Evolutionary conservation across 164 flowering plant genomes (phyloP), one percentile per base, ranked within the genome.

Genomic region (Vitis rotundifolia): DNA sequence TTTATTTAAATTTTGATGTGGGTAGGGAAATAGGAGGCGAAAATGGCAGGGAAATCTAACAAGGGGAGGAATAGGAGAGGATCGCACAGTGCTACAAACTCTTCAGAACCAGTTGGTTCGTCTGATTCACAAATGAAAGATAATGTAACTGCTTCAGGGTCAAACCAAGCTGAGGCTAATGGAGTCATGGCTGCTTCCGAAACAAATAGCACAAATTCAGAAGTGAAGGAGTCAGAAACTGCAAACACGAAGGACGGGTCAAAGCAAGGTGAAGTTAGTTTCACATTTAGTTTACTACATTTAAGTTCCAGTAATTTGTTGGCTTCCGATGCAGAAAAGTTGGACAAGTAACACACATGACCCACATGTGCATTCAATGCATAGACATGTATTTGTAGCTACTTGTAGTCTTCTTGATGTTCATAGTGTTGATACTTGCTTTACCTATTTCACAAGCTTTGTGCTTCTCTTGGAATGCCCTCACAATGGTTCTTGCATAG

Each of bases 31-130:
- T n/a, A 58, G 68, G 70, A 6, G 66, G 73, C 65, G 54, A 10
- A 67, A 63, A 91, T 94, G 97, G 98, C 97, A 1, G 97, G 98
- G 52, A 94, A 91, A 52, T 91, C 97, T 7, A 88, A 80, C 76
- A 89, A 72, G 72, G 85, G 83, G 60, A 89, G 76, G 80, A 85
- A 84, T 15, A 71, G 82, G 75, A 89, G 68, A 77, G 92, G 60
- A 13, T 65, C 88, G 0, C 80, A 76, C 57, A 78, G 12, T 71
- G 73, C 88, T 68, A 29, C 80, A 1, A 80, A 67, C 68, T 60
- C 88, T 66, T 51, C 80, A 0, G 90, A 75, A 16, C 64, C 71
- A 31, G 69, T 52, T 10, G 79, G 68, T n/a, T 44, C 82, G 15
- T 18, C 83, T 37, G 77, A 75, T 70, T 75, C 79, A 64, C 66